A percentile compares a stretch with the other conserved stretches of the same genome.
phyloP scores from a whole-genome alignment of 441 rosid genomes.

The Metrosideros polymorpha region DNA sequence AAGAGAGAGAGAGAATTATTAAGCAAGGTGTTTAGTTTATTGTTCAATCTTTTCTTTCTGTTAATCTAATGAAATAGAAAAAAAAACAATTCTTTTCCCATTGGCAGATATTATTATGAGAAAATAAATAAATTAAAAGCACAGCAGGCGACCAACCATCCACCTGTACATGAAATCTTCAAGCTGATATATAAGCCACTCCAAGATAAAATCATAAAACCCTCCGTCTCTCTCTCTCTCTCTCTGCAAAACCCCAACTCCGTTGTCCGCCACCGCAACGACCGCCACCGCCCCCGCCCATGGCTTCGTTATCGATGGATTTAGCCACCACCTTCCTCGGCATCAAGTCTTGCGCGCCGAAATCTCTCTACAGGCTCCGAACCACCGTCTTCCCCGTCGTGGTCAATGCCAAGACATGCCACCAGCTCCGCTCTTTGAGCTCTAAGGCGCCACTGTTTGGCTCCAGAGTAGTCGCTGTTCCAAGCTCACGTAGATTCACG shows the following conservation, averaged over 20 bases:
- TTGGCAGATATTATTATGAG: not conserved
- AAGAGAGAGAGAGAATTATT: no score
- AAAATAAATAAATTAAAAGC: not conserved
- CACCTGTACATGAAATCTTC: not conserved
- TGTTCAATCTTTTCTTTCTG: not conserved
- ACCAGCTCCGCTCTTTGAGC: slow-evolving; percentile 10
- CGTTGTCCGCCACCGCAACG: not conserved
- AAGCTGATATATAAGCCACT: no score
- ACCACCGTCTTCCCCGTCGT: slow-evolving; percentile 19
- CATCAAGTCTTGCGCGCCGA: slow-evolving; percentile 21
- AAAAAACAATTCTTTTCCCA: not conserved
- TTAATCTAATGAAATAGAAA: not conserved
- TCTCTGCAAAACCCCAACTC: not conserved
- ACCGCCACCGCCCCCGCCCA: not conserved
- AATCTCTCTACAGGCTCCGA: slow-evolving; percentile 20
- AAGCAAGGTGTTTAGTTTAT: no score
- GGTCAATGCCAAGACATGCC: slow-evolving; percentile 6
- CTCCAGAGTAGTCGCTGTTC: not conserved
- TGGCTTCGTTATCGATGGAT: slow-evolving; percentile 53
- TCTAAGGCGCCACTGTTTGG: not conserved
- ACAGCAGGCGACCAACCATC: not conserved
- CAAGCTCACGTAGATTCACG: slow-evolving; percentile 25
- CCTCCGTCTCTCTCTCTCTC: not conserved
- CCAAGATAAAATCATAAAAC: no score
- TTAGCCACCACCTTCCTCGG: slow-evolving; percentile 44